These are phyloP conservation scores for Sideroxylon spinosum DNA, from an alignment of 179 eudicot species.

Conservation along the genomic window DNA sequence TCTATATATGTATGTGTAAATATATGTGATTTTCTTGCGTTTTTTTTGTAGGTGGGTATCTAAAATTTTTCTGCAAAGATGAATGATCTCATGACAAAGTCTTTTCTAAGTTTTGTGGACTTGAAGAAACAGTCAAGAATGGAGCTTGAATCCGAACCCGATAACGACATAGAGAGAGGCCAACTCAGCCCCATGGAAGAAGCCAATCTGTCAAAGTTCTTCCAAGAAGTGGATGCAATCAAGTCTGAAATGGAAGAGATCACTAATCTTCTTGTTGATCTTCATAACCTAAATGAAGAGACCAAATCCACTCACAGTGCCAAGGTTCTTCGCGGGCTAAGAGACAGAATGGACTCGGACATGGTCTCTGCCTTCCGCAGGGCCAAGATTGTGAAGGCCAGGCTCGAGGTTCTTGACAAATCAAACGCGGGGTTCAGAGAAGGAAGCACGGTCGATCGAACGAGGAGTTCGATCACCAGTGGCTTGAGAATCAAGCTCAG, in stretches of 20 bases:
- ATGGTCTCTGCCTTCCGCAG: slow-evolving; percentile 42
- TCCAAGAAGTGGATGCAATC: slow-evolving; percentile 40
- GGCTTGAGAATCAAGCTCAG: slow-evolving; percentile 48
- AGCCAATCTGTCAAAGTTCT: slow-evolving; percentile 45
- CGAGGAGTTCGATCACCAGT: slow-evolving; percentile 39
- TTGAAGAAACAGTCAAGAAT: slow-evolving; percentile 22
- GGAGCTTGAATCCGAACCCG: slow-evolving; percentile 10
- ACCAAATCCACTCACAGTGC: slow-evolving; percentile 50
- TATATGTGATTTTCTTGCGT: neutral
- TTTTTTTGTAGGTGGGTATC: slow-evolving; percentile 8
- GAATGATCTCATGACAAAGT: slow-evolving; percentile 30
- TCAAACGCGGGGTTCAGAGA: slow-evolving; percentile 38
- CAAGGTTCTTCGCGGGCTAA: slow-evolving; percentile 39
- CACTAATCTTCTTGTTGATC: slow-evolving; percentile 37
- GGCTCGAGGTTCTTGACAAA: slow-evolving; percentile 41
- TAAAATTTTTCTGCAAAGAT: slow-evolving; percentile 8
- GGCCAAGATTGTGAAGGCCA: slow-evolving; percentile 31
- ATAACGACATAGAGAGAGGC: slow-evolving; percentile 17
- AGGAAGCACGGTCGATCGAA: slow-evolving; percentile 45
- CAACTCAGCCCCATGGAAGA: slow-evolving; percentile 21
- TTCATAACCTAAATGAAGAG: slow-evolving; percentile 49
- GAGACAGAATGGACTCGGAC: slow-evolving; percentile 48
- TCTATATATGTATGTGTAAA: no score
- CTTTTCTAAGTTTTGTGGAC: slow-evolving; percentile 23
- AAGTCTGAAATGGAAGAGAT: slow-evolving; percentile 47